A percentile compares a stretch with the other conserved stretches of the same genome.
These are phyloP conservation scores for Dactylellina drechsleri DNA, from an alignment of 2,329 filamentous ascomycete species.

Conservation along the genomic window DNA sequence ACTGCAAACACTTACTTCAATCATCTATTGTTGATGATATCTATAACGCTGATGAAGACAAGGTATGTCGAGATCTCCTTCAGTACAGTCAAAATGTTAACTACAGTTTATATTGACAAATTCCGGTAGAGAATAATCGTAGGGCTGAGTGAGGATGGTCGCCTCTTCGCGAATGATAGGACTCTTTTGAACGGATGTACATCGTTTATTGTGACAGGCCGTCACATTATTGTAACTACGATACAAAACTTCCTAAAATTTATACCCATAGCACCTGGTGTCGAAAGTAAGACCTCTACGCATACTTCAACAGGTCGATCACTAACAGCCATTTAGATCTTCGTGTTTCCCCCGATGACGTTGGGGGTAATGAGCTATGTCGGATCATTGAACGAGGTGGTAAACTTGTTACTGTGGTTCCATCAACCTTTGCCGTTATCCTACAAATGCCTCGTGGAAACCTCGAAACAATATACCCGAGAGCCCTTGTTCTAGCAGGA, in stretches of 20 bases:
- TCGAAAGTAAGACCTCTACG: slow-evolving; percentile 68
- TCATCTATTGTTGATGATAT: slow-evolving; percentile 11
- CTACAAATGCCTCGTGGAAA: slow-evolving; percentile 97
- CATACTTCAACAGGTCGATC: not conserved
- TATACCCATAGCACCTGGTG: slow-evolving; percentile 75
- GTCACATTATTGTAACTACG: slow-evolving; percentile 90
- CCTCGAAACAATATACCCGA: slow-evolving; percentile 90
- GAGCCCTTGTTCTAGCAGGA: slow-evolving; percentile 89
- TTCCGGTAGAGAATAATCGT: slow-evolving; percentile 63
- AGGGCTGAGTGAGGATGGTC: slow-evolving; percentile 78
- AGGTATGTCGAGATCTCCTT: slow-evolving; percentile 17
- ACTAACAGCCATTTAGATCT: slow-evolving; percentile 68
- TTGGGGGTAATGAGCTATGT: slow-evolving; percentile 90
- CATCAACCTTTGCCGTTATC: slow-evolving; percentile 83
- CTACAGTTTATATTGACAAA: not conserved
- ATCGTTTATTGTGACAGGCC: slow-evolving; percentile 82
- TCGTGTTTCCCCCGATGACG: slow-evolving; percentile 84
- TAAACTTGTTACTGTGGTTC: slow-evolving; percentile 86
- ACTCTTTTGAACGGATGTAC: slow-evolving; percentile 87
- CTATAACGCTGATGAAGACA: slow-evolving; percentile 13
- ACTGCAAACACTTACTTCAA: slow-evolving; percentile 10
- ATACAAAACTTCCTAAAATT: slow-evolving; percentile 94
- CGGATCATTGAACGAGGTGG: slow-evolving; percentile 90
- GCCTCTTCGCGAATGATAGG: slow-evolving; percentile 79
- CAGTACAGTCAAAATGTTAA: not conserved